These are phyloP conservation scores for Tolypocladium album DNA, from an alignment of 2,329 filamentous ascomycete genomes.

Conservation along the genomic window DNA sequence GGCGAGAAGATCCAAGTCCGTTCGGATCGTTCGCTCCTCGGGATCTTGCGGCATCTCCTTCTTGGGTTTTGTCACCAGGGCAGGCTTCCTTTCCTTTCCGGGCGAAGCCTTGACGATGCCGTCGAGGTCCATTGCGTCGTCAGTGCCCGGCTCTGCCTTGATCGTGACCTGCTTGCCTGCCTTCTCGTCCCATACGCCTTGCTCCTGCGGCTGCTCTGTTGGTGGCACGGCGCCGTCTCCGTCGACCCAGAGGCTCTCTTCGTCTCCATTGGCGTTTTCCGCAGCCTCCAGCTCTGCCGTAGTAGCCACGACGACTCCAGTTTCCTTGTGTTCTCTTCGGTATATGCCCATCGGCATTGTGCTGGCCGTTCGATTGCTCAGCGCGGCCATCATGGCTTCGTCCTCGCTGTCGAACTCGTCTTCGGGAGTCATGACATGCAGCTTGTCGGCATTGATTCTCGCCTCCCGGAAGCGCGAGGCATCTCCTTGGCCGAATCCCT, in stretches of 20 bases:
- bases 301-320: slow-evolving; percentile 41
- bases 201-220: slow-evolving; percentile 21
- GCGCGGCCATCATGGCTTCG: slow-evolving; percentile 27
- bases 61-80: slow-evolving; percentile 9
- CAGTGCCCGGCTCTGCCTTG: slow-evolving; percentile 33
- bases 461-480: slow-evolving; percentile 24
- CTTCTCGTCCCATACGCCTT: slow-evolving; percentile 33
- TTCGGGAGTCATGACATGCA: slow-evolving; percentile 31
- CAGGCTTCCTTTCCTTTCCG: slow-evolving; percentile 12
- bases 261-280: slow-evolving; percentile 33
- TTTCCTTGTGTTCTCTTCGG: slow-evolving; percentile 42
- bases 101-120: slow-evolving; percentile 11
- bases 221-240: slow-evolving; percentile 16
- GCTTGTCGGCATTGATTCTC: slow-evolving; percentile 46
- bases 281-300: slow-evolving; percentile 47
- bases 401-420: slow-evolving; percentile 36
- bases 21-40: slow-evolving; percentile 27
- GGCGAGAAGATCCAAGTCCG: slow-evolving; percentile 30
- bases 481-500: slow-evolving; percentile 26
- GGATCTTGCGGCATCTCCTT: slow-evolving; percentile 19
- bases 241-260: slow-evolving; percentile 36
- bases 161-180: slow-evolving; percentile 24
- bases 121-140: slow-evolving; percentile 31
- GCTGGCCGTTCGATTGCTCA: slow-evolving; percentile 17
- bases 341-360: slow-evolving; percentile 46